Conservation (phyloP, 257 asterid species). For the Primulina eburnea region DNA sequence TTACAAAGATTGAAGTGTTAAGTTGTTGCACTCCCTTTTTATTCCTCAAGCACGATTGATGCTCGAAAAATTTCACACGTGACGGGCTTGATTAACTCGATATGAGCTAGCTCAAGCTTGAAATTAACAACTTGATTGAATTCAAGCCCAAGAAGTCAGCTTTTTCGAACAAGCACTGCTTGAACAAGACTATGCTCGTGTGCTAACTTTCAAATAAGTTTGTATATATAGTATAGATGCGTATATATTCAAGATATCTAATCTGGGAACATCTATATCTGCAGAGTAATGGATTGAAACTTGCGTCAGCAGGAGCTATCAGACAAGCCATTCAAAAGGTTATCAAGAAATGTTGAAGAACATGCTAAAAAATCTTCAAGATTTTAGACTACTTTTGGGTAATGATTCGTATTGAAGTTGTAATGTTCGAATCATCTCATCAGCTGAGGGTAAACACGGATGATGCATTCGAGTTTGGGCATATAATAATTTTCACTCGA, state of each 20-base stretch:
- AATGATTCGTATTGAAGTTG: constrained; percentile 9
- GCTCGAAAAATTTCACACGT: background rate
- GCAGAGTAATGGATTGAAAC: constrained; percentile 70
- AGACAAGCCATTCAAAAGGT: constrained; percentile 62
- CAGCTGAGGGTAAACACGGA: background rate
- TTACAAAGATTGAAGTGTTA: background rate
- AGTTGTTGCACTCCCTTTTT: background rate
- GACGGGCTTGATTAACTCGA: background rate
- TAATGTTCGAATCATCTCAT: background rate
- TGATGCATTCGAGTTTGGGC: background rate
- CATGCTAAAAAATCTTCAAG: constrained; percentile 11
- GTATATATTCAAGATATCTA: background rate
- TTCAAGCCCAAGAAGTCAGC: too few relatives aligned
- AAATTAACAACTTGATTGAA: too few relatives aligned
- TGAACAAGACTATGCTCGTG: background rate
- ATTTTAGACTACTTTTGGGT: constrained; percentile 23
- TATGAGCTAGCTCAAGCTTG: background rate
- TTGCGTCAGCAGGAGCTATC: constrained; percentile 50
- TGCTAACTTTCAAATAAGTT: background rate
- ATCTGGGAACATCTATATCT: constrained; percentile 11
- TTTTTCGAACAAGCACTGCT: background rate
- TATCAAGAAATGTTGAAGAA: constrained; percentile 40
- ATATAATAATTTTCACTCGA: background rate
- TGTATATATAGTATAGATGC: background rate
- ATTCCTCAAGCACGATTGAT: background rate